Base-by-base conservation (phyloP, 495 filamentous ascomycete genomes). In the Podospora pseudoanserina region DNA sequence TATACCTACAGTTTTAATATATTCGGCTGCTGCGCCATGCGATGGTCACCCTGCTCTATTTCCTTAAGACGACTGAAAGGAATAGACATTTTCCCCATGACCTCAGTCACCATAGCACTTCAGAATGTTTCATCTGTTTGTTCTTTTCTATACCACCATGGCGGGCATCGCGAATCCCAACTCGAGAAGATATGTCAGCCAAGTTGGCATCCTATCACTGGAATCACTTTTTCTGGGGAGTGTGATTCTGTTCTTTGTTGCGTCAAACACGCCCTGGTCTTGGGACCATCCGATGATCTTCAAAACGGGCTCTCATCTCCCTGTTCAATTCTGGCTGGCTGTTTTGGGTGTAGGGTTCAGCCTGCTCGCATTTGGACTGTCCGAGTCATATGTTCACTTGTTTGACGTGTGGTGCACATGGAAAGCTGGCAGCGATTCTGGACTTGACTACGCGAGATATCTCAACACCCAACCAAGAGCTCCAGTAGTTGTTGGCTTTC, bases 401-500 rank as follows among this genome's bases (percentile, higher is more conserved):
- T 68, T 68, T 27, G 60, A 68, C 26, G n/a, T 55, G 16, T 64
- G 60, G 66, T 63, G 66, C n/a, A 63, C 60, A 19, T 23, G 19
- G 18, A n/a, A 26, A 59, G 59, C 66, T 19, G 16, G 5, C 5
- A 9, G n/a, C 3, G 19, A 15, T 5, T 60, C 39, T 16, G 66
- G 66, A 9, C 66, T 68, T 4, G 53, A 68, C 28, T 68, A 68
- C n/a, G 19, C 66, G 0, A 59, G 59, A 4, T 68, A 68, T 58
- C 60, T 68, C n/a, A 68, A 68, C 16, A 63, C 66, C 1, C 66
- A 68, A 54, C 66, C 66, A 5, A n/a, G 59, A 2, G 66, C 66
- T 9, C 60, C 66, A 0, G 66, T 62, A 0, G 3, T 64, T 67
- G 7, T 49, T 13, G 39, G 39, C 2, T 11, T 49, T 49, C 39